Conservation (phyloP, 768 basidiomycete species). For the Auricularia auricula-judae region DNA sequence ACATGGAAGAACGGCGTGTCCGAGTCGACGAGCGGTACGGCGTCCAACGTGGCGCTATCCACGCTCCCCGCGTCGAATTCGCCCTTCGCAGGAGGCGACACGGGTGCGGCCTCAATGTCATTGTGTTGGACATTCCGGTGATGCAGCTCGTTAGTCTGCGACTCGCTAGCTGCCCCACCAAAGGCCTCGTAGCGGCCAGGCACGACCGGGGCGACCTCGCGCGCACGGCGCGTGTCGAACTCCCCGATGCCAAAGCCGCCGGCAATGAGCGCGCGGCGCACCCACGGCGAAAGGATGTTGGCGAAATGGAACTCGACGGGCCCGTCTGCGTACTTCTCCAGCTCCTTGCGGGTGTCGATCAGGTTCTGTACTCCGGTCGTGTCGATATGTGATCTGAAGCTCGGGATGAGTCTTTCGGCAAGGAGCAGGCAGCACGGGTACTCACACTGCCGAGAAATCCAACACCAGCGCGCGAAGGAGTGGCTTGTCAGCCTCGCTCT, state of each 20-base stretch:
- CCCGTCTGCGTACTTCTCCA: constrained; percentile 80
- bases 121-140: constrained; percentile 1
- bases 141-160: constrained; percentile 5
- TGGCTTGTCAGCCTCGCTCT: constrained; percentile 45
- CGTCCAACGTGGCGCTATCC: constrained; percentile 8
- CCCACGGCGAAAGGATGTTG: constrained; percentile 86
- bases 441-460: constrained; percentile 69
- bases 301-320: constrained; percentile 93
- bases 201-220: constrained; percentile 72
- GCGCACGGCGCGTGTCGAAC: constrained; percentile 13
- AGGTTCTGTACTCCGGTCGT: constrained; percentile 86
- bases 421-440: constrained; percentile 23
- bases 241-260: constrained; percentile 82
- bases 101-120: constrained; percentile 8
- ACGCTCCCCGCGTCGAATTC: constrained; percentile 2
- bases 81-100: constrained; percentile 7
- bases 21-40: constrained; percentile 12
- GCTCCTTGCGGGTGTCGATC: constrained; percentile 74
- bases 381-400: constrained; percentile 57
- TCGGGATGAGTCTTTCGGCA: constrained; percentile 23
- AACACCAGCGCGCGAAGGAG: constrained; percentile 76
- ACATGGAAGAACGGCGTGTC: constrained; percentile 88
- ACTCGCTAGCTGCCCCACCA: constrained; percentile 6
- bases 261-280: constrained; percentile 75
- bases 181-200: constrained; percentile 34